A percentile compares a stretch with the other conserved stretches of the same genome.
Conservation (phyloP, 805 yeast species). For the Hanseniaspora meyeri region DNA sequence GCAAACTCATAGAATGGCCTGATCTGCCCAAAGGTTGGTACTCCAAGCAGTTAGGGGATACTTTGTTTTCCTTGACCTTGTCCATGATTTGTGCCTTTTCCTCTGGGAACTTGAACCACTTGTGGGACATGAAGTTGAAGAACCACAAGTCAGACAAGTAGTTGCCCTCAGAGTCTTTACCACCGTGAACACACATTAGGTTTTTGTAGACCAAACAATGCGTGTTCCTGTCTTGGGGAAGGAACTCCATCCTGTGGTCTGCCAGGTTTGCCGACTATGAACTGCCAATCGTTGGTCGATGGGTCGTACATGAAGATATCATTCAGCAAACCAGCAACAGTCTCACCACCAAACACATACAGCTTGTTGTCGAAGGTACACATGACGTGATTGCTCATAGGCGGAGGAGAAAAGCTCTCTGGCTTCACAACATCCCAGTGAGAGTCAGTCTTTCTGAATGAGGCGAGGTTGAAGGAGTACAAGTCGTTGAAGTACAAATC, state of each 20-base stretch:
- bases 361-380: slow-evolving; percentile 63
- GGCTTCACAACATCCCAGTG: slow-evolving; percentile 69
- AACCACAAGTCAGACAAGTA: slow-evolving; percentile 56
- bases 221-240: slow-evolving; percentile 82
- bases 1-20: slow-evolving; percentile 76
- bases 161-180: slow-evolving; percentile 63
- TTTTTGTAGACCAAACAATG: slow-evolving; percentile 70
- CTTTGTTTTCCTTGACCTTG: slow-evolving; percentile 22
- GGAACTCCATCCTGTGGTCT: slow-evolving; percentile 49
- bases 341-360: slow-evolving; percentile 88
- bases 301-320: slow-evolving; percentile 79
- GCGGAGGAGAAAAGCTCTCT: slow-evolving; percentile 42
- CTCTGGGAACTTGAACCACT: slow-evolving; percentile 56
- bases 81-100: slow-evolving; percentile 20
- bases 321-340: slow-evolving; percentile 54
- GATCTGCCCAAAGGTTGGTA: slow-evolving; percentile 64
- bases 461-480: slow-evolving; percentile 73
- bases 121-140: slow-evolving; percentile 58
- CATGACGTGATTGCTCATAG: slow-evolving; percentile 85
- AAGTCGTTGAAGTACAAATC: slow-evolving; percentile 71
- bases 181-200: slow-evolving; percentile 76
- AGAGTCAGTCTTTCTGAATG: slow-evolving; percentile 71
- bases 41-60: slow-evolving; percentile 10
- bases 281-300: slow-evolving; percentile 52
- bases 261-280: slow-evolving; percentile 40